Evolutionary conservation across 2,329 filamentous ascomycete genomes (phyloP).

Genomic region (Helicocarpus griseus): DNA sequence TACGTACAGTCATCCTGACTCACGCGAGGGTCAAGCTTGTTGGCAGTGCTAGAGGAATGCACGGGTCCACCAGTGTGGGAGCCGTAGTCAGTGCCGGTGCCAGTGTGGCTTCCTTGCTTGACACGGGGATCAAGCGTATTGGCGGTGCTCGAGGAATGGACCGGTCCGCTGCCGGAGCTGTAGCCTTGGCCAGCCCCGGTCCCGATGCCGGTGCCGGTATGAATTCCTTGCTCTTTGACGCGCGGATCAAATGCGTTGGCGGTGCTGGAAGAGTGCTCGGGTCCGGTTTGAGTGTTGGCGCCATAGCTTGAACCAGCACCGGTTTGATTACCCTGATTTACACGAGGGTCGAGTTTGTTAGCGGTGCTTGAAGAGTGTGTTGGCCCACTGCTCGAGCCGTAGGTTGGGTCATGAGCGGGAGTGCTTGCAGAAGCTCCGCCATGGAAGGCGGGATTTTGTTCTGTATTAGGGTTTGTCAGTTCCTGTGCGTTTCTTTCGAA

Average conservation of each 20-base stretch:
- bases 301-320: background rate
- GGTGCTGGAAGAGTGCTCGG: conserved; percentile 12
- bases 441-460: no score
- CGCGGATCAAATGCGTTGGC: conserved; percentile 9
- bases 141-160: conserved; percentile 13
- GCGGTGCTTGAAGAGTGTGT: conserved; percentile 12
- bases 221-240: no score
- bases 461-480: no score
- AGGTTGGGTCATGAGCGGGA: background rate
- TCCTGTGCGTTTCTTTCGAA: background rate
- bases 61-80: conserved; percentile 22
- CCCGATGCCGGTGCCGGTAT: no score
- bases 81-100: background rate
- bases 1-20: conserved; percentile 18
- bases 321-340: no score
- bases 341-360: conserved; percentile 9
- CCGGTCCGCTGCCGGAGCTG: background rate
- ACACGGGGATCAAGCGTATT: conserved; percentile 9
- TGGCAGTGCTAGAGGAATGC: conserved; percentile 29
- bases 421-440: no score
- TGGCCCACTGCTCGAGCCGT: background rate
- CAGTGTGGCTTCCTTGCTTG: no score
- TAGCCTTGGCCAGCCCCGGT: no score
- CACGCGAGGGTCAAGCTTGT: conserved; percentile 31
- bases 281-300: background rate